Evolutionary conservation across 208 protist species (phyloP).

Genomic region (Acanthamoeba royreba): DNA sequence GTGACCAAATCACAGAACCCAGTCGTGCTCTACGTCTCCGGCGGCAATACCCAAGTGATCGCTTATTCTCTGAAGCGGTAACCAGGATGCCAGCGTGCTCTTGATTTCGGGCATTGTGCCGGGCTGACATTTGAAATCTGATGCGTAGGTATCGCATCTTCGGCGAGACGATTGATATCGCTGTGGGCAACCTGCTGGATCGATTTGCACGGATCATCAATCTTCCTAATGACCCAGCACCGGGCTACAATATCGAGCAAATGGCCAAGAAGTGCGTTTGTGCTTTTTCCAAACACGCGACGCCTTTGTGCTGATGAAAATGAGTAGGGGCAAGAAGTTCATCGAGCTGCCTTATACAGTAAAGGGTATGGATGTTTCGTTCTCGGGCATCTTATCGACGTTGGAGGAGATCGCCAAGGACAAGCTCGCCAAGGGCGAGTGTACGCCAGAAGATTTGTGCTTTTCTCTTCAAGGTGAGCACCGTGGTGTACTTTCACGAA

Average conservation of each 20-base stretch:
- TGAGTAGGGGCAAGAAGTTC: constrained; percentile 77
- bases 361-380: constrained; percentile 96
- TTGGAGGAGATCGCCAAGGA: constrained; percentile 81
- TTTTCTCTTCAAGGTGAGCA: constrained; percentile 90
- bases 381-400: constrained; percentile 92
- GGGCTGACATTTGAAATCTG: background rate
- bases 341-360: constrained; percentile 96
- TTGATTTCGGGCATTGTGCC: background rate
- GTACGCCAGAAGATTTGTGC: constrained; percentile 94
- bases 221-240: constrained; percentile 97
- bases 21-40: constrained; percentile 98
- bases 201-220: constrained; percentile 92
- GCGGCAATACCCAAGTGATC: constrained; percentile 99
- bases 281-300: background rate
- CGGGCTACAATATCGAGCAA: constrained; percentile 99
- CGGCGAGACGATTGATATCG: constrained; percentile 99
- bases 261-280: constrained; percentile 82
- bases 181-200: constrained; percentile 98
- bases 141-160: constrained; percentile 96
- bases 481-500: background rate
- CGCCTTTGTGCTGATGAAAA: no score
- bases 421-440: constrained; percentile 73
- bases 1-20: constrained; percentile 93
- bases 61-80: constrained; percentile 70
- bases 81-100: constrained; percentile 27